Percentiles rank a stretch among this genome's conserved stretches.
Evolutionary conservation across 495 filamentous ascomycete genomes (phyloP).

Genomic region (Penicillium diatomitis): DNA sequence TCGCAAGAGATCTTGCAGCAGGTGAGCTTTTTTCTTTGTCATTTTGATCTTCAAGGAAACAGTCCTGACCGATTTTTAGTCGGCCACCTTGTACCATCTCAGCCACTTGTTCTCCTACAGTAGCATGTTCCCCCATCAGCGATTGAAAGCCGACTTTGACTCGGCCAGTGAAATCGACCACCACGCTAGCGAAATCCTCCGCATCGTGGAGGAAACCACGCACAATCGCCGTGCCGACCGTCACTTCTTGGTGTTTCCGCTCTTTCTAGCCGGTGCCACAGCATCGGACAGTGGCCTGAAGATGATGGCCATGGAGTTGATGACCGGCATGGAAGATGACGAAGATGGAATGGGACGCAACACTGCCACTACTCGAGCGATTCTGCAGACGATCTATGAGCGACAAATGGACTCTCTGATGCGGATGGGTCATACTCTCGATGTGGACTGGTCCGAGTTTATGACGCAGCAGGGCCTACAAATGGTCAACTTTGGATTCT

Average conservation of each 20-base stretch:
- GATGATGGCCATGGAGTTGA: constrained; percentile 39
- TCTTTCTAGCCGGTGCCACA: constrained; percentile 48
- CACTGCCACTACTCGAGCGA: constrained; percentile 34
- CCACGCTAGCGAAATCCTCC: constrained; percentile 37
- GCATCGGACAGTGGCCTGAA: constrained; percentile 33
- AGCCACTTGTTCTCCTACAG: constrained; percentile 43
- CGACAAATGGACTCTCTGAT: constrained; percentile 31
- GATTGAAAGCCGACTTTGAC: constrained; percentile 20
- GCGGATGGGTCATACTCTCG: constrained; percentile 25
- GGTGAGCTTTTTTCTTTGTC: constrained; percentile 19
- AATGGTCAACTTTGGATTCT: constrained; percentile 32
- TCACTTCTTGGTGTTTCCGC: constrained; percentile 44
- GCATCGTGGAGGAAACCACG: constrained; percentile 26
- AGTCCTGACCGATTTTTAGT: constrained; percentile 12
- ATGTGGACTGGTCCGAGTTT: constrained; percentile 40
- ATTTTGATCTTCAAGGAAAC: neutral
- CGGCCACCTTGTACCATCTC: constrained; percentile 39
- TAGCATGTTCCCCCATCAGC: constrained; percentile 42
- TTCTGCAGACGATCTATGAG: constrained; percentile 44
- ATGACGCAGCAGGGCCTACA: constrained; percentile 32
- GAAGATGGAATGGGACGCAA: constrained; percentile 41
- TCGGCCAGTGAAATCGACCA: constrained; percentile 33
- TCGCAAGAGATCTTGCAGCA: constrained; percentile 39
- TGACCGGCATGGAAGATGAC: constrained; percentile 40
- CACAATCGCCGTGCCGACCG: constrained; percentile 26